Evolutionary conservation across 2,329 filamentous ascomycete genomes (phyloP).

Genomic region (Aspergillus japonicus): DNA sequence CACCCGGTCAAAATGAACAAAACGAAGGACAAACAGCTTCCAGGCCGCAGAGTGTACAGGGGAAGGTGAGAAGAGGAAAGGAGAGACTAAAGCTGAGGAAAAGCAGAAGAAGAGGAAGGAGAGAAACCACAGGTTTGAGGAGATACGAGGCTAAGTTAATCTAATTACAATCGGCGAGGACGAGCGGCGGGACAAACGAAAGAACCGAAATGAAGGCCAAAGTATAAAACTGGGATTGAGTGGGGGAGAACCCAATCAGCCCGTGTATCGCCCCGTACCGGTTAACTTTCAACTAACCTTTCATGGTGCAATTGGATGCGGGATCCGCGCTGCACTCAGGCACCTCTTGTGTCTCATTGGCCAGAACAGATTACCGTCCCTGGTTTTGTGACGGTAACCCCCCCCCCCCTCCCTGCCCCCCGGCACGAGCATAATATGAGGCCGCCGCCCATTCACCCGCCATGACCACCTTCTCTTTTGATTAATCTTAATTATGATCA

Average conservation of each 20-base stretch:
- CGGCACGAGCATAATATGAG: no score
- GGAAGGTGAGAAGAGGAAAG: slow-evolving; percentile 11
- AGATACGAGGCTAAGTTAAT: slow-evolving; percentile 6
- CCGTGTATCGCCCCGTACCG: not conserved
- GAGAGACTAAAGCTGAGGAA: not conserved
- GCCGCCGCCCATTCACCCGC: not conserved
- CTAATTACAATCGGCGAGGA: slow-evolving; percentile 14
- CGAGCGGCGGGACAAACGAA: slow-evolving; percentile 1
- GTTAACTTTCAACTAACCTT: slow-evolving; percentile 4
- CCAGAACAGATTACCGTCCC: slow-evolving; percentile 18
- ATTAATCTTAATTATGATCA: not conserved
- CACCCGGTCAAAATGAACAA: slow-evolving; percentile 29
- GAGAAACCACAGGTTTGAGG: not conserved
- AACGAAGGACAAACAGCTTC: slow-evolving; percentile 38
- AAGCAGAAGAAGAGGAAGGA: not conserved
- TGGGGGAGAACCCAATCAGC: slow-evolving; percentile 15
- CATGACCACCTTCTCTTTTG: not conserved
- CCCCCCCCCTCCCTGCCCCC: not conserved
- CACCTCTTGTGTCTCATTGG: slow-evolving; percentile 9
- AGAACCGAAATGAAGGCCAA: slow-evolving; percentile 24
- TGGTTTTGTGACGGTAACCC: slow-evolving; percentile 24
- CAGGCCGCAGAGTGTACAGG: slow-evolving; percentile 25
- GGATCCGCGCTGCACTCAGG: slow-evolving; percentile 7
- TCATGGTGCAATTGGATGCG: not conserved
- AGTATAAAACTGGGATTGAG: slow-evolving; percentile 5